These are phyloP conservation scores for Leavenworthia alabamica DNA, from an alignment of 345 rosid genomes.

Conservation along the genomic window DNA sequence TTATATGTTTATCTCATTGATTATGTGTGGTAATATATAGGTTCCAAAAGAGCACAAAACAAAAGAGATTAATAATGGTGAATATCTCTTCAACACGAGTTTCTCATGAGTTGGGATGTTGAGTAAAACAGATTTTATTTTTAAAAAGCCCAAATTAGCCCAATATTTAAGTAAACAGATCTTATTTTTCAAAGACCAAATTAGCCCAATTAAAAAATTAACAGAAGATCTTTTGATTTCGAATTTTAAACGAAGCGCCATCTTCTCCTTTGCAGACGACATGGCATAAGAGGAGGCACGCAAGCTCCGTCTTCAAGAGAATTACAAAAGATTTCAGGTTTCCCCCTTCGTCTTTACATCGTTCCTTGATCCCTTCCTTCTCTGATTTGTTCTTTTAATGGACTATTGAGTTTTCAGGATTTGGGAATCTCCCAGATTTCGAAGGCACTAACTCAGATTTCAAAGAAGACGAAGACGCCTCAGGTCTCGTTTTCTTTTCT, in stretches of 20 bases:
- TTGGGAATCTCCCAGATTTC: constrained; percentile 33
- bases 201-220: not conserved
- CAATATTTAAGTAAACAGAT: not conserved
- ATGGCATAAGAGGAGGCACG: constrained; percentile 44
- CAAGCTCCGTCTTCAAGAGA: constrained; percentile 41
- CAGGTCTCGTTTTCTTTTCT: not conserved
- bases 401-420: constrained; percentile 26
- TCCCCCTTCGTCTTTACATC: not conserved
- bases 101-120: not conserved
- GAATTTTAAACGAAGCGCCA: constrained; percentile 17
- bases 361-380: not conserved
- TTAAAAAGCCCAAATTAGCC: not conserved
- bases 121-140: not conserved
- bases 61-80: constrained; percentile 3
- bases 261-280: not conserved
- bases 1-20: not conserved
- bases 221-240: not conserved
- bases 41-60: not conserved
- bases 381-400: not conserved
- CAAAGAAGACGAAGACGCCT: constrained; percentile 25
- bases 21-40: constrained; percentile 16
- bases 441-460: constrained; percentile 14
- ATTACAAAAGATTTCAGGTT: constrained; percentile 45
- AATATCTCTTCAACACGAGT: not conserved
- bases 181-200: not conserved